Evolutionary conservation across 495 filamentous ascomycete genomes (phyloP).

Genomic region (Podospora australis): DNA sequence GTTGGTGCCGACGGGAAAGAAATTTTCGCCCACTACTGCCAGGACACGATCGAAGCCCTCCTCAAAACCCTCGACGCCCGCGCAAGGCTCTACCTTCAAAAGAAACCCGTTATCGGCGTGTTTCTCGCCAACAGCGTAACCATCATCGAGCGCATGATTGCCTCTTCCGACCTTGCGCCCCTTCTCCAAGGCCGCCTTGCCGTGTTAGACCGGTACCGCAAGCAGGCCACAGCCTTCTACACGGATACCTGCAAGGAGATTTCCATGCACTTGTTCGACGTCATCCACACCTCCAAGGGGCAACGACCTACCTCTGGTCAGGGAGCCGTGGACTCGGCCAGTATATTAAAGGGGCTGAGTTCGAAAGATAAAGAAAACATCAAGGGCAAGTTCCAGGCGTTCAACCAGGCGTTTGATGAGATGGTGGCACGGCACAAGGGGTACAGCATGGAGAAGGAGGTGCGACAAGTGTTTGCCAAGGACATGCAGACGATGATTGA

Average conservation of each 20-base stretch:
- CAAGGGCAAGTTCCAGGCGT: constrained; percentile 86
- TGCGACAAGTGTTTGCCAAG: constrained; percentile 65
- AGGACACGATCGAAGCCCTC: constrained; percentile 77
- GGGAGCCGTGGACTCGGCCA: constrained; percentile 59
- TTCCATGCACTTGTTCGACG: constrained; percentile 78
- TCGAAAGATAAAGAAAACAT: constrained; percentile 91
- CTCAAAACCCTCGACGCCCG: constrained; percentile 73
- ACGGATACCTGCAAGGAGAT: constrained; percentile 85
- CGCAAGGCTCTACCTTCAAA: constrained; percentile 64
- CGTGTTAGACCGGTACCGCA: constrained; percentile 74
- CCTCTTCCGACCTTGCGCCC: constrained; percentile 66
- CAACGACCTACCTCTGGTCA: constrained; percentile 62
- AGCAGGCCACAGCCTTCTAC: constrained; percentile 76
- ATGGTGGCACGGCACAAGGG: constrained; percentile 72
- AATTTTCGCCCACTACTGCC: constrained; percentile 80
- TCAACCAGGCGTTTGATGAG: constrained; percentile 88
- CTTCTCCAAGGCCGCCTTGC: constrained; percentile 60
- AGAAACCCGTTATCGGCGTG: constrained; percentile 73
- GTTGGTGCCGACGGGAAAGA: constrained; percentile 83
- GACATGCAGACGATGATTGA: constrained; percentile 87
- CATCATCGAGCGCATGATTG: constrained; percentile 79
- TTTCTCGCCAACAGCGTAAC: constrained; percentile 87
- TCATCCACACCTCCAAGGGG: constrained; percentile 62
- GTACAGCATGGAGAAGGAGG: constrained; percentile 81
- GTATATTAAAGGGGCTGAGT: constrained; percentile 72